Conservation (phyloP, 371 early-diverging fungal species). For the Mucor indicus region DNA sequence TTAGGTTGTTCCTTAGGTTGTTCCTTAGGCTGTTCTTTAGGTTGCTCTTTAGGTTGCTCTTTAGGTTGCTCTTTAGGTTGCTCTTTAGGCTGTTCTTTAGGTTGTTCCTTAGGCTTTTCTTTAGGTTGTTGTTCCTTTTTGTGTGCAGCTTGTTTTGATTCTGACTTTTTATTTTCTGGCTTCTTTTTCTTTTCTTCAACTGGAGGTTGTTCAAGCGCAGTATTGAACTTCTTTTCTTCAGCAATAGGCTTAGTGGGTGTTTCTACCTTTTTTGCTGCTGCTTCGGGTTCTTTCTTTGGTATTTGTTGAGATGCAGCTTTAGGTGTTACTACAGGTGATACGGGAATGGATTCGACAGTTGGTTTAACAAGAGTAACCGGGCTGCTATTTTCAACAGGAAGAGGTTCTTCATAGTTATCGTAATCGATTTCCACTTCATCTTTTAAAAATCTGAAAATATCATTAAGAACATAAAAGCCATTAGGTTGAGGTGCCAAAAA, state of each 20-base stretch:
- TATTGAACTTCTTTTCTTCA: neutral
- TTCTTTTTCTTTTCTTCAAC: neutral
- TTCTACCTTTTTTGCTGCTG: neutral
- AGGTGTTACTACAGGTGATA: neutral
- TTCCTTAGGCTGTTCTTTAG: neutral
- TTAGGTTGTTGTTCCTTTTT: neutral
- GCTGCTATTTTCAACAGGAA: neutral
- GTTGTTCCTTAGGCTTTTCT: neutral
- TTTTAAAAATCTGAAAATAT: constrained; percentile 92
- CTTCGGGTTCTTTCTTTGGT: neutral
- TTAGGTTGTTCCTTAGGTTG: constrained; percentile 1
- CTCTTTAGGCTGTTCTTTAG: neutral
- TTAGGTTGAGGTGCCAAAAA: constrained; percentile 87
- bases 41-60: neutral
- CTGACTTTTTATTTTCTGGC: neutral
- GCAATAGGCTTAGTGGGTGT: too few species aligned
- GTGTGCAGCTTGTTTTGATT: neutral
- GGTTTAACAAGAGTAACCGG: neutral
- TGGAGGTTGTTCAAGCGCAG: neutral
- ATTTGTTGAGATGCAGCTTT: neutral
- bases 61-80: neutral
- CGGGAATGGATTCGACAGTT: neutral
- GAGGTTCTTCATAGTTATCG: constrained; percentile 28
- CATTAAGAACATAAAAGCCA: constrained; percentile 92
- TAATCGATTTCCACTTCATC: constrained; percentile 67